Evolutionary conservation across 345 rosid genomes (phyloP).

Genomic region (Rhodamnia rubescens): DNA sequence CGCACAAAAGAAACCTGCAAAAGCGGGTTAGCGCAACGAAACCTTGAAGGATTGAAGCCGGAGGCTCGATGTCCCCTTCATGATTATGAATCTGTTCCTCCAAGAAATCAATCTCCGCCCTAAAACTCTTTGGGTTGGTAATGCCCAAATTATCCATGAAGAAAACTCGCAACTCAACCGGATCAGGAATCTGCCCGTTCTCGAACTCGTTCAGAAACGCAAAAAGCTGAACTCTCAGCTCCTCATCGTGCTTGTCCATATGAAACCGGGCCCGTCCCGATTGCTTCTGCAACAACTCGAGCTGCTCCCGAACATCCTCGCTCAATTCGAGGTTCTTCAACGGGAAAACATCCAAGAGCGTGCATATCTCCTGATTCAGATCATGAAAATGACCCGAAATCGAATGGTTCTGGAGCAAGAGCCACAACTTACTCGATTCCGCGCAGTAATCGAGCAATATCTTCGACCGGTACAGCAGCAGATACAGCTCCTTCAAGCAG

Average conservation of each 20-base stretch:
- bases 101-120: conserved; percentile 70
- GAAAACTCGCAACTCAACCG: conserved; percentile 27
- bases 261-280: conserved; percentile 40
- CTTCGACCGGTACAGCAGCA: conserved; percentile 78
- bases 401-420: conserved; percentile 66
- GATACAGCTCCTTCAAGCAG: conserved; percentile 83
- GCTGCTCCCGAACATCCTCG: conserved; percentile 74
- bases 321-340: conserved; percentile 38
- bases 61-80: conserved; percentile 80
- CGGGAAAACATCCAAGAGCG: conserved; percentile 88
- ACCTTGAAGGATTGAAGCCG: conserved; percentile 71
- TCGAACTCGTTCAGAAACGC: conserved; percentile 59
- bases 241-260: conserved; percentile 65
- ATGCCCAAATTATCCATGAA: conserved; percentile 55
- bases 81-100: conserved; percentile 87
- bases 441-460: conserved; percentile 71
- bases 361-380: conserved; percentile 72
- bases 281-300: conserved; percentile 59
- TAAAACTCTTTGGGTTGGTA: conserved; percentile 44
- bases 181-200: conserved; percentile 42
- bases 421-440: conserved; percentile 86
- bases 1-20: conserved; percentile 65
- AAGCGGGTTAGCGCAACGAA: conserved; percentile 73
- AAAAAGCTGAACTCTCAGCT: conserved; percentile 36
- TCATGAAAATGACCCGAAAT: conserved; percentile 94